Base-by-base conservation (phyloP, 2,329 filamentous ascomycete species). In the Helicocarpus griseus region DNA sequence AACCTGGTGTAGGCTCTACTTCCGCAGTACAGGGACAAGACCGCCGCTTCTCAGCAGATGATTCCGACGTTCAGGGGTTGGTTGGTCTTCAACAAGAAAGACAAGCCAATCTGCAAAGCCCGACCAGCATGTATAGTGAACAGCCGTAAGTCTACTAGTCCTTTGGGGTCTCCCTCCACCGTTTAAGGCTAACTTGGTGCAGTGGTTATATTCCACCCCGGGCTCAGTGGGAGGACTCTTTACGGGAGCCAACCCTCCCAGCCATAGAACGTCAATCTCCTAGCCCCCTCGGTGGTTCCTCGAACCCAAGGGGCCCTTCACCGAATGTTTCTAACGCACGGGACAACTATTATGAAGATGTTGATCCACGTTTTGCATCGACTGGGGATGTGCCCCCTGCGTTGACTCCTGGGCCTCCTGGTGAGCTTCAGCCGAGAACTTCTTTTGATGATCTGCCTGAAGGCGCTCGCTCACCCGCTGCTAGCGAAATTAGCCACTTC, bases 261-360 rank as follows among this genome's bases (percentile, higher is more conserved):
- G 44, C 38, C 2, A 41, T 53, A 5, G 40, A 48, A 28, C 31
- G n/a, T 55, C 59, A 36, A 51, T 58, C 51, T 52, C 41, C 40
- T 5, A 53, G 48, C 33, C 54, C 53, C 13, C 39, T 26, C 24
- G 35, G 29, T 5, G 19, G n/a, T 13, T 2, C 24, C 17, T 19
- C 24, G 7, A 35, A 35, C 21, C 14, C 22, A 53, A 44, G 58
- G 52, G 47, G 61, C 21, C 43, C 55, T 46, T 60, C 62, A 45
- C 55, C 56, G 52, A n/a, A 26, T 14, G 13, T 14, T 59, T 46
- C 71, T 62, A 60, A 64, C 47, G 75, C 76, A 9, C 56, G 56
- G 17, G 67, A 73, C 40, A 71, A 78, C 56, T 97, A 97, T 70
- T 95, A 94, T 64, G 93, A 97, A 75, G 91, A 97, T 65, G 82